phyloP scores from a whole-genome alignment of 768 basidiomycete species.

The Brasilioporus rufonigricans region DNA sequence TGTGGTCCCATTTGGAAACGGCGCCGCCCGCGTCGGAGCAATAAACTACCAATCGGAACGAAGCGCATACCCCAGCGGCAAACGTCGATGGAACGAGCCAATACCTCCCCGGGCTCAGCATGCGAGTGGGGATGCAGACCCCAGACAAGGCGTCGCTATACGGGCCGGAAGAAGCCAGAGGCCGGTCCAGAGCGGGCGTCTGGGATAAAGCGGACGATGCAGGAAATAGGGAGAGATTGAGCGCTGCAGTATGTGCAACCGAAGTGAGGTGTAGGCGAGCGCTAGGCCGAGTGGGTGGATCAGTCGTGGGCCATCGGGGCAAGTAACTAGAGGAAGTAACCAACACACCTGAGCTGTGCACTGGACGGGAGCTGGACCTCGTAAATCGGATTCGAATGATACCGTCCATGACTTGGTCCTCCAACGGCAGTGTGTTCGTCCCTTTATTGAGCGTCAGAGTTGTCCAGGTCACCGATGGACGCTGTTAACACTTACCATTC shows the following conservation, averaged over 20 bases:
- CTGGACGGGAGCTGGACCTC: too few species aligned
- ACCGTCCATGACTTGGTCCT: constrained; percentile 62
- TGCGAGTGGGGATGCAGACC: constrained; percentile 54
- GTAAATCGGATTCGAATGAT: constrained; percentile 66
- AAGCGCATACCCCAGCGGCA: too few species aligned
- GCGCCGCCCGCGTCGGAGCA: constrained; percentile 42
- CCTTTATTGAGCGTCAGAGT: constrained; percentile 44
- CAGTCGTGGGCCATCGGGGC: too few species aligned
- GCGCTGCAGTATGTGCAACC: constrained; percentile 39
- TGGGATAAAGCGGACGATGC: constrained; percentile 18
- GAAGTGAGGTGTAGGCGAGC: constrained; percentile 65
- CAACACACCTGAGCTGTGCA: constrained; percentile 61
- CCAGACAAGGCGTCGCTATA: too few species aligned
- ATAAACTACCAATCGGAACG: too few species aligned
- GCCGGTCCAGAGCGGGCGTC: constrained; percentile 31
- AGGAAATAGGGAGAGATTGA: constrained; percentile 63
- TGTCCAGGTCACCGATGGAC: not conserved
- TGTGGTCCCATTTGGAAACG: constrained; percentile 15
- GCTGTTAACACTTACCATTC: constrained; percentile 59
- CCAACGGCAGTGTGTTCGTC: constrained; percentile 57
- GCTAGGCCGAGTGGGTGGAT: constrained; percentile 42
- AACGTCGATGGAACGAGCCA: constrained; percentile 72
- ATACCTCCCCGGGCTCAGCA: constrained; percentile 63
- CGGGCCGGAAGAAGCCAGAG: constrained; percentile 73
- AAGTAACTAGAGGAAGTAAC: too few species aligned